Conservation (phyloP, 495 filamentous ascomycete species). For the Penicillium daleae region DNA sequence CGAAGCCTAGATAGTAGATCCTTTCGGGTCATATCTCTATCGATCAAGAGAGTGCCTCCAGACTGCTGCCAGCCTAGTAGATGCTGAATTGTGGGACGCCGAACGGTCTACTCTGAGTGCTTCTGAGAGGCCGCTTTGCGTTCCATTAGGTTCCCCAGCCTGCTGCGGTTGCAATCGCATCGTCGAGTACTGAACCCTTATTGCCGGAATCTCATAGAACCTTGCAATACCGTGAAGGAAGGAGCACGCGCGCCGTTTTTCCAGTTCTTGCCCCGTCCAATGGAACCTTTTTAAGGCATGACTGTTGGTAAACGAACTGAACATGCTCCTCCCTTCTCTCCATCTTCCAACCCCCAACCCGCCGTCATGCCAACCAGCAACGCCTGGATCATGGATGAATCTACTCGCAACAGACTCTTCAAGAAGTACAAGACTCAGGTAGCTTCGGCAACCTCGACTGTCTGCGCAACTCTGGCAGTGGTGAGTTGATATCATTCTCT, state of each 20-base stretch:
- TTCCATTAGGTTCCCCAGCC: slow-evolving; percentile 58
- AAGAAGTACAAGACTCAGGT: slow-evolving; percentile 54
- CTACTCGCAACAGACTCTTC: slow-evolving; percentile 44
- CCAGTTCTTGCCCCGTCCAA: slow-evolving; percentile 21
- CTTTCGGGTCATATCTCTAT: neutral
- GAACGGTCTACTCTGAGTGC: slow-evolving; percentile 51
- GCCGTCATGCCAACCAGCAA: slow-evolving; percentile 39
- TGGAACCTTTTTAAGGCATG: slow-evolving; percentile 46
- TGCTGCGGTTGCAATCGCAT: slow-evolving; percentile 20
- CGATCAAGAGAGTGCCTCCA: neutral
- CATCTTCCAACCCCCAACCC: slow-evolving; percentile 35
- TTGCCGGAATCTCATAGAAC: neutral
- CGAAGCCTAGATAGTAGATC: neutral
- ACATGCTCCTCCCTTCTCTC: slow-evolving; percentile 46
- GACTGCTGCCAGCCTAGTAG: slow-evolving; percentile 28
- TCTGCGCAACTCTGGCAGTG: slow-evolving; percentile 51
- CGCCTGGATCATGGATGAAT: slow-evolving; percentile 46
- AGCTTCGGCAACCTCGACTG: slow-evolving; percentile 47
- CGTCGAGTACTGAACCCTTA: neutral
- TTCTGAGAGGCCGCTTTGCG: slow-evolving; percentile 56
- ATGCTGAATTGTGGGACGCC: slow-evolving; percentile 56
- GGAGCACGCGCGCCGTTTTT: neutral
- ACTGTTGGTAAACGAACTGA: slow-evolving; percentile 48
- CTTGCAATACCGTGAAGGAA: neutral
- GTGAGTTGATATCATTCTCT: slow-evolving; percentile 32